Base-by-base conservation (phyloP, 163 green algal species). In the Chloroidium sp. region DNA sequence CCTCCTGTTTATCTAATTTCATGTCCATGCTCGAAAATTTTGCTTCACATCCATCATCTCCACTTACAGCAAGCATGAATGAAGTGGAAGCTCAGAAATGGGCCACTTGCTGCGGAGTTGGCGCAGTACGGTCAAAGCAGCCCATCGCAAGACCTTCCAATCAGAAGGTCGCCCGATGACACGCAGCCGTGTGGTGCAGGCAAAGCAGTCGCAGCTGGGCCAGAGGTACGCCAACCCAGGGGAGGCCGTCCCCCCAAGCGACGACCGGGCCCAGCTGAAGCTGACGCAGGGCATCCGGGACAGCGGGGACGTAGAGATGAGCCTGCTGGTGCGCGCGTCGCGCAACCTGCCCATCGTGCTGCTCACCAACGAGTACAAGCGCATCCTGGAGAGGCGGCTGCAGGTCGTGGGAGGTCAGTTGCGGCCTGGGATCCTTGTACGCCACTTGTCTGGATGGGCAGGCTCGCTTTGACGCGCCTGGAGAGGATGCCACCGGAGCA, bases 271-370 rank as follows among this genome's bases (percentile, higher is more conserved):
- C 74, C 14, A 36, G 36, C 36, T 36, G 36, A 36, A 36, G 36
- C 36, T 36, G 36, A 36, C 36, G 36, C 62, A 80, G 57, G n/a
- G 64, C 36, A 76, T 84, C 62, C 74, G 84, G n/a, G 80, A 76
- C 80, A 84, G 69, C 67, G 36, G 77, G 59, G 84, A 84, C 76
- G 82, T 86, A 1, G 74, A 84, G 59, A 86, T 86, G 83, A 82
- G 79, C 12, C 78, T 82, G 59, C 75, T 81, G 79, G 82, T 83
- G 57, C 81, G 85, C 1, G 87, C 87, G 0, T 80, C 82, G 60
- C 84, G 87, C 69, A 86, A 88, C 74, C 75, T 91, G 79, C 87
- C 87, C n/a, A 82, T 91, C 69, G 75, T 79, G 1, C 59, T 88
- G 77, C 80, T 91, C 67, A 62, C 76, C 2, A 77, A 79, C 12